Percentiles rank a stretch among this genome's conserved stretches.
Conservation (phyloP, 2,329 filamentous ascomycete species). For the Elsinoe arachidis region DNA sequence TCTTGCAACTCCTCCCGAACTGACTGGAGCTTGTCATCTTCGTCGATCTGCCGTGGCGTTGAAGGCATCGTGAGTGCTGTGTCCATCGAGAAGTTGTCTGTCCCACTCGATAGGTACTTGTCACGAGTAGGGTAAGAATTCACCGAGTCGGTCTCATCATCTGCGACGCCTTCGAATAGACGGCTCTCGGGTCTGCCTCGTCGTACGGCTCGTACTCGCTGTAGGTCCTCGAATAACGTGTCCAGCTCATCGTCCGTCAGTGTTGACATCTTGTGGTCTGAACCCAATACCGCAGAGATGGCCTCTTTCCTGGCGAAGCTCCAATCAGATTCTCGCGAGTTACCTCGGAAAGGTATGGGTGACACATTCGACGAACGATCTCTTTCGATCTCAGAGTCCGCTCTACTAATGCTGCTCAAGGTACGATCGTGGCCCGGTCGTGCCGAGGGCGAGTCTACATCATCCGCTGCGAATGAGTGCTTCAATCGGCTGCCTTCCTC, state of each 20-base stretch:
- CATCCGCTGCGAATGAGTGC: slow-evolving; percentile 62
- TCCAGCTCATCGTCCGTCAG: slow-evolving; percentile 92
- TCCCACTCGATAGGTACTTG: slow-evolving; percentile 86
- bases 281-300: slow-evolving; percentile 79
- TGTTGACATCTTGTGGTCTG: slow-evolving; percentile 83
- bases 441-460: slow-evolving; percentile 51
- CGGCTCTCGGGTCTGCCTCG: slow-evolving; percentile 55
- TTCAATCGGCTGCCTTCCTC: slow-evolving; percentile 73
- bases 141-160: slow-evolving; percentile 83
- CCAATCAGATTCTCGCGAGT: slow-evolving; percentile 82
- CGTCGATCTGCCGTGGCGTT: slow-evolving; percentile 70
- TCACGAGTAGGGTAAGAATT: slow-evolving; percentile 82
- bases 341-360: slow-evolving; percentile 53
- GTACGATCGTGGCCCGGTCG: slow-evolving; percentile 63
- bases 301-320: slow-evolving; percentile 87
- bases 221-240: slow-evolving; percentile 85
- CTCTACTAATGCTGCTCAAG: slow-evolving; percentile 56
- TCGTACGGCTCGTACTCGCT: slow-evolving; percentile 74
- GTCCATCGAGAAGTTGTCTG: slow-evolving; percentile 88
- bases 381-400: slow-evolving; percentile 64
- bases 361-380: slow-evolving; percentile 70
- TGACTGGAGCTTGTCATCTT: slow-evolving; percentile 66
- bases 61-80: slow-evolving; percentile 91
- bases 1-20: slow-evolving; percentile 74
- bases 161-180: slow-evolving; percentile 44